These are phyloP conservation scores for Ceratobasidium sp. DNA, from an alignment of 1,284 basidiomycete species.

Conservation along the genomic window DNA sequence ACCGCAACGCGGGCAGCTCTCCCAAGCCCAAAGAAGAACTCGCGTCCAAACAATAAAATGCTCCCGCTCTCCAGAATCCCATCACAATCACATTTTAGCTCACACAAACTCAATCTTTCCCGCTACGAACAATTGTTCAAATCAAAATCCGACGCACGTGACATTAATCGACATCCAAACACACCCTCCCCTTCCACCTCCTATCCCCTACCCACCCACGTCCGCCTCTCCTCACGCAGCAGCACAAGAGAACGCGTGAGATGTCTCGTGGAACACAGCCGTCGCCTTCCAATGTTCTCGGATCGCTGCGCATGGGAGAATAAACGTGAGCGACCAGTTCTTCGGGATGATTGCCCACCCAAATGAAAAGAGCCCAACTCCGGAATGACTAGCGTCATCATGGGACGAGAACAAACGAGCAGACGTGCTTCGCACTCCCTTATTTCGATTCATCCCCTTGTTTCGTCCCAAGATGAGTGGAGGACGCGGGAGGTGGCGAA, in stretches of 20 bases:
- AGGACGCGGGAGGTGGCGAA: conserved; percentile 27
- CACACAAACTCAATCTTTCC: not conserved
- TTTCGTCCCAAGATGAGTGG: conserved; percentile 14
- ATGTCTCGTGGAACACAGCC: conserved; percentile 38
- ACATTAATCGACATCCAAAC: not conserved
- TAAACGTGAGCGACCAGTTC: not conserved
- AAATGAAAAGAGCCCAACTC: conserved; percentile 19
- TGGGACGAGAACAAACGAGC: conserved; percentile 3
- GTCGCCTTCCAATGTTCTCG: conserved; percentile 43
- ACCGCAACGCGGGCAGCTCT: too few relatives aligned
- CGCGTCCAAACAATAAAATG: conserved; percentile 17
- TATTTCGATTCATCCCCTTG: conserved; percentile 7
- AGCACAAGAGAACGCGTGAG: conserved; percentile 38
- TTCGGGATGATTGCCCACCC: not conserved
- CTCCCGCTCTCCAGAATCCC: conserved; percentile 12
- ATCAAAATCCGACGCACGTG: too few relatives aligned
- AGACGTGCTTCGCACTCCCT: not conserved
- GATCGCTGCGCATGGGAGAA: conserved; percentile 12
- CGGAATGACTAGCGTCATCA: not conserved
- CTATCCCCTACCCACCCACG: conserved; percentile 1
- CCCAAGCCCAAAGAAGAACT: too few relatives aligned
- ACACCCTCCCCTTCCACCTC: conserved; percentile 10
- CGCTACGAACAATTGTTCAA: too few relatives aligned
- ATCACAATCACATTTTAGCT: conserved; percentile 1
- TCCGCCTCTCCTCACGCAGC: conserved; percentile 7